Evolutionary conservation across 2,329 filamentous ascomycete species (phyloP), one percentile per base, ranked within the genome.

Genomic region (Mycosphaerella arachidis): DNA sequence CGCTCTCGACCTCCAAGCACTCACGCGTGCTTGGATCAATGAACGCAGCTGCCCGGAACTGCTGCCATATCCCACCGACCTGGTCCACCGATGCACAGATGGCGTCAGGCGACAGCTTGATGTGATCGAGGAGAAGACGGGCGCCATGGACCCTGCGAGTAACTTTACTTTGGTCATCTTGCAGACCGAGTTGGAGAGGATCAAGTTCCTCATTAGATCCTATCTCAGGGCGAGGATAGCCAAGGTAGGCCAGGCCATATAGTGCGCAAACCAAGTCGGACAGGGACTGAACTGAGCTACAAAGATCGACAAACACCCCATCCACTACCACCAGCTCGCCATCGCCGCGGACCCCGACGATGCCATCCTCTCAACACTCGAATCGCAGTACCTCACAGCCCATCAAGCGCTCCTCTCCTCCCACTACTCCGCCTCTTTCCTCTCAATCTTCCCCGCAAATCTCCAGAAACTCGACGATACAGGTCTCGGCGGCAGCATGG

Each of bases 151-250:
- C 70, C 89, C 92, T 51, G 92, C 90, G 75, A 88, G 90, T 65
- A 97, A 96, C 74, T 96, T 99, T 74, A 86, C 86, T 62, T 86
- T 97, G 71, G 96, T 97, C 53, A 89, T 99, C 63, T 87, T 97
- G 57, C 94, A 99, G 79, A 97, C 95, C 6, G 94, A 99, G 77
- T 84, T 99, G 57, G 92, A 97, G 74, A 83, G 94, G 50, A 95
- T 90, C 77, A 96, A 96, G 77, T 99, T 92, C 71, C 82, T 99
- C 24, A 84, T 97, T 18, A 84, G 94, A 62, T 89, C 89, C 65
- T 88, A 93, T 66, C 76, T 99, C 58, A 84, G 95, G 56, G 87
- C 90, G 9, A 83, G 94, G n/a, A 86, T 97, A 59, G 86, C 90
- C 56, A 97, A 99, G 83, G 90, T 91, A 72, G 3, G 63, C 66